phyloP scores from a whole-genome alignment of 129 eudicot genomes.

The Tagetes patula region DNA sequence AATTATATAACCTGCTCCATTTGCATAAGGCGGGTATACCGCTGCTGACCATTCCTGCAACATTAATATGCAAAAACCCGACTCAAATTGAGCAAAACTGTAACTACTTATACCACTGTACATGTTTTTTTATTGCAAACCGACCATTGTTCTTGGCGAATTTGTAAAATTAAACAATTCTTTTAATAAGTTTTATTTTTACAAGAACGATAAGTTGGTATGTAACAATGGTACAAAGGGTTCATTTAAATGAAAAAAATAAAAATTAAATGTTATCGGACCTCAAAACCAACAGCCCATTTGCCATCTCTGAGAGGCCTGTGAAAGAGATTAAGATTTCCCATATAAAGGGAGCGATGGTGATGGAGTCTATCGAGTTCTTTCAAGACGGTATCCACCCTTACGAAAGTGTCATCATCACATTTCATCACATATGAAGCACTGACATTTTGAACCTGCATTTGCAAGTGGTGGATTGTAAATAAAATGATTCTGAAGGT shows the following conservation, averaged over 20 bases:
- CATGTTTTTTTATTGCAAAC: constrained; percentile 1
- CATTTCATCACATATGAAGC: constrained; percentile 89
- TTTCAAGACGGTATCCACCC: constrained; percentile 66
- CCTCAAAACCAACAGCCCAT: constrained; percentile 96
- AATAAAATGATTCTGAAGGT: constrained; percentile 12
- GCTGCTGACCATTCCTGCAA: constrained; percentile 91
- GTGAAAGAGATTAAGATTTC: constrained; percentile 82
- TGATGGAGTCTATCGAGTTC: constrained; percentile 54
- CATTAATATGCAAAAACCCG: constrained; percentile 22
- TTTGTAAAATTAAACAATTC: neutral
- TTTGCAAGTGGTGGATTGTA: constrained; percentile 10
- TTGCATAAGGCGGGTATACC: constrained; percentile 89
- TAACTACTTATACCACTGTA: neutral
- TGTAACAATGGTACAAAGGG: neutral
- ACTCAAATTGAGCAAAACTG: neutral
- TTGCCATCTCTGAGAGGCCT: constrained; percentile 88
- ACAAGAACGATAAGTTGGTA: neutral
- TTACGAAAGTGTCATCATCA: constrained; percentile 84
- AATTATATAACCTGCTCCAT: constrained; percentile 87
- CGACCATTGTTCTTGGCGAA: constrained; percentile 6
- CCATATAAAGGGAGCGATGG: constrained; percentile 68
- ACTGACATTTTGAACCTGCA: constrained; percentile 68
- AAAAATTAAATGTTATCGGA: constrained; percentile 17
- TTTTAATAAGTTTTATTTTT: neutral
- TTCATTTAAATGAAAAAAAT: neutral